A percentile compares a stretch with the other conserved stretches of the same genome.
These are phyloP conservation scores for Mycena chlorophos DNA, from an alignment of 768 basidiomycete species.

Conservation along the genomic window DNA sequence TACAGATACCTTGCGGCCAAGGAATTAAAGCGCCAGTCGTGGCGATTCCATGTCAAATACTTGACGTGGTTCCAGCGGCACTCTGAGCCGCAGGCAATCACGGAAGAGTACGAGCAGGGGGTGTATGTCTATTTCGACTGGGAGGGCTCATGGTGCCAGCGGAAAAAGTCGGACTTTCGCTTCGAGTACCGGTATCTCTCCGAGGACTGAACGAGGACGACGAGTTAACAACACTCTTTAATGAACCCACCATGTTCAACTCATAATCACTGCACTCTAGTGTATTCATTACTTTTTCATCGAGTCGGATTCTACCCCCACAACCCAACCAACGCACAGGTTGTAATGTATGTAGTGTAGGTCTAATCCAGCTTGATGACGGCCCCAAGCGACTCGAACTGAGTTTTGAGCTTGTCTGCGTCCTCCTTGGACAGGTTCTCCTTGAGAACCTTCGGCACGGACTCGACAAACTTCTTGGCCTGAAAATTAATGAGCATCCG, in stretches of 20 bases:
- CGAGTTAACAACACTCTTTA: slow-evolving; percentile 3
- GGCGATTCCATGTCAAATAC: slow-evolving; percentile 99
- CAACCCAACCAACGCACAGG: slow-evolving; percentile 9
- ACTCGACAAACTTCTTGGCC: slow-evolving; percentile 99
- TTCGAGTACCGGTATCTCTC: slow-evolving; percentile 95
- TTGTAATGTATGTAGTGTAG: slow-evolving; percentile 22
- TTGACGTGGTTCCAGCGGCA: slow-evolving; percentile 99
- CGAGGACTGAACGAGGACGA: slow-evolving; percentile 62
- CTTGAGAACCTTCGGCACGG: slow-evolving; percentile 87
- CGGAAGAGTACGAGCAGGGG: slow-evolving; percentile 99
- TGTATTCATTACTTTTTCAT: slow-evolving; percentile 16
- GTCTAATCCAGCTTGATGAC: slow-evolving; percentile 78
- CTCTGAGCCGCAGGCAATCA: slow-evolving; percentile 96
- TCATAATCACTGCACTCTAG: slow-evolving; percentile 12
- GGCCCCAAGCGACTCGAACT: slow-evolving; percentile 88
- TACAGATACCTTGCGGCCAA: slow-evolving; percentile 90
- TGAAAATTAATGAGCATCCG: slow-evolving; percentile 34
- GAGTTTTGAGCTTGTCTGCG: slow-evolving; percentile 91
- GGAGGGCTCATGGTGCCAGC: slow-evolving; percentile 98
- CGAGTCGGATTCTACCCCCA: slow-evolving; percentile 11
- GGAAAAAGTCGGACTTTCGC: slow-evolving; percentile 97
- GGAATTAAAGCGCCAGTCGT: slow-evolving; percentile 95
- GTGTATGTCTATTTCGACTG: slow-evolving; percentile 99
- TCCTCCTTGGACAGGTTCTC: slow-evolving; percentile 96
- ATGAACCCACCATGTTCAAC: neutral